A percentile compares a stretch with the other conserved stretches of the same genome.
Evolutionary conservation across 352 stramenopile genomes (phyloP).

Genomic region (Globisporangium camurandrum): DNA sequence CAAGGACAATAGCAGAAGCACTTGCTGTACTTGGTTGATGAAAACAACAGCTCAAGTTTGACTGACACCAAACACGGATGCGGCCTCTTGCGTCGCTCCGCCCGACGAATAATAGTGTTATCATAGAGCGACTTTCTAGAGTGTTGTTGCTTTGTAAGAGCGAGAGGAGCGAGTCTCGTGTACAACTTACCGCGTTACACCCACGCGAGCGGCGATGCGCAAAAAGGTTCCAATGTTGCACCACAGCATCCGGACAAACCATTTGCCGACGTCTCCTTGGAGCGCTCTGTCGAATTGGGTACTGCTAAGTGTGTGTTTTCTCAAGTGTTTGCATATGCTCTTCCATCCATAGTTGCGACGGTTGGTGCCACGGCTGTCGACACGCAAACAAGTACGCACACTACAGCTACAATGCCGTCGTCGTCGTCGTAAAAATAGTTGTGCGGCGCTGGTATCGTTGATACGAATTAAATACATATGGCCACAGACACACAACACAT

Average conservation of each 20-base stretch:
- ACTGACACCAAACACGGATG: not conserved
- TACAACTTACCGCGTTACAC: not conserved
- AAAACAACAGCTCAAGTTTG: not conserved
- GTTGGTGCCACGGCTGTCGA: no score
- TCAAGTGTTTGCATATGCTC: no score
- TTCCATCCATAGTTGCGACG: no score
- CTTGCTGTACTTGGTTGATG: not conserved
- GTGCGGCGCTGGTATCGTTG: no score
- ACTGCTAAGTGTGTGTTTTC: not conserved
- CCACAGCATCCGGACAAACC: not conserved
- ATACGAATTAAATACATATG: no score
- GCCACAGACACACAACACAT: no score
- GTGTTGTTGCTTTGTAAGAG: not conserved
- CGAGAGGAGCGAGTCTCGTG: not conserved
- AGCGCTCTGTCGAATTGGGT: not conserved
- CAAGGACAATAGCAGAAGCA: not conserved
- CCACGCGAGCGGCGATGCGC: not conserved
- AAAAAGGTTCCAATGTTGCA: not conserved
- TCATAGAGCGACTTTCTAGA: not conserved
- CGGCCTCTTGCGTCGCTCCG: not conserved
- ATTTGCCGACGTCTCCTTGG: not conserved
- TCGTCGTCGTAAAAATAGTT: no score
- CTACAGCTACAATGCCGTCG: no score
- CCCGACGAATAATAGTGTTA: not conserved
- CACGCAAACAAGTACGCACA: no score